Conservation (phyloP, 805 yeast genomes). For the Pichia eremophila region DNA sequence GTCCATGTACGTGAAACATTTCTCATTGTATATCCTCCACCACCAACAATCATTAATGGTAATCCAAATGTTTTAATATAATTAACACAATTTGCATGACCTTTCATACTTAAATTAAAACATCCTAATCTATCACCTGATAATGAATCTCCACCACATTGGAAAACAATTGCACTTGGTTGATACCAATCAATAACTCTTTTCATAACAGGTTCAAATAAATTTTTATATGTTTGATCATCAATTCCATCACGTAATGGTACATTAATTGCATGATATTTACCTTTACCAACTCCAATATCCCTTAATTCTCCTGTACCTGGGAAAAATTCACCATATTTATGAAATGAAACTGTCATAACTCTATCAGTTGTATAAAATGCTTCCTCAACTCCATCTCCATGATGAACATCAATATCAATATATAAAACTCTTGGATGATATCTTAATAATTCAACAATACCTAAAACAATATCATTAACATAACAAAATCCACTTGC, state of each 20-base stretch:
- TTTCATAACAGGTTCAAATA: constrained; percentile 81
- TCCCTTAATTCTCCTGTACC: constrained; percentile 87
- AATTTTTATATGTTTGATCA: constrained; percentile 74
- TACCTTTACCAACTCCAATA: constrained; percentile 77
- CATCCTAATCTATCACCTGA: constrained; percentile 95
- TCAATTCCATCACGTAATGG: constrained; percentile 92
- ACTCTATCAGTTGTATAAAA: constrained; percentile 87
- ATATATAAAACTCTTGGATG: constrained; percentile 82
- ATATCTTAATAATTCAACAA: constrained; percentile 65
- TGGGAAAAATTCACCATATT: constrained; percentile 88
- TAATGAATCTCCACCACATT: constrained; percentile 96
- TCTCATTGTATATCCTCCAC: constrained; percentile 97
- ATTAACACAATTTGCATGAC: constrained; percentile 93
- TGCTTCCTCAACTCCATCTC: constrained; percentile 94
- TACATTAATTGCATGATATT: constrained; percentile 74
- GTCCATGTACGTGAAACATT: constrained; percentile 96
- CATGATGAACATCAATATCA: constrained; percentile 89
- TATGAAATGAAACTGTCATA: constrained; percentile 85
- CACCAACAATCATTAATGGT: constrained; percentile 91
- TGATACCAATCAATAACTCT: constrained; percentile 77
- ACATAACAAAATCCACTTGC: constrained; percentile 89
- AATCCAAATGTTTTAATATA: constrained; percentile 78
- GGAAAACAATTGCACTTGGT: constrained; percentile 94
- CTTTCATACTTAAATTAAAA: constrained; percentile 84
- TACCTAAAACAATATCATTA: constrained; percentile 82